Conservation (phyloP, 2,329 filamentous ascomycete species). For the Talaromyces islandicus region DNA sequence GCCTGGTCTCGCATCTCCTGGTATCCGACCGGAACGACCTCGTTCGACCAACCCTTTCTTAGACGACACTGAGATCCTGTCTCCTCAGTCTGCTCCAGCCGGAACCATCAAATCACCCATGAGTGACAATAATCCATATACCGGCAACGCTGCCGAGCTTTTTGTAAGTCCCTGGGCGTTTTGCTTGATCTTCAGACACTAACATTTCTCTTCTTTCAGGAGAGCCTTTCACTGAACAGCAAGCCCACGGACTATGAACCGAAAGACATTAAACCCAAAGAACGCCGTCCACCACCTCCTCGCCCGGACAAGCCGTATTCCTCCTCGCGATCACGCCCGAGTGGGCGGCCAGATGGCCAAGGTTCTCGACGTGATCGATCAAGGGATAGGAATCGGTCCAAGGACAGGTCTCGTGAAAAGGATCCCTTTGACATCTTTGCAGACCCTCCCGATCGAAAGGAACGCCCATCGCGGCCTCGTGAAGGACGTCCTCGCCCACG, state of each 20-base stretch:
- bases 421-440: conserved; percentile 45
- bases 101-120: conserved; percentile 24
- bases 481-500: conserved; percentile 43
- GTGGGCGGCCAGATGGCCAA: conserved; percentile 20
- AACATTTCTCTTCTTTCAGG: conserved; percentile 26
- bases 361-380: conserved; percentile 10
- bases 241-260: conserved; percentile 33
- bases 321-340: conserved; percentile 18
- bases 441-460: conserved; percentile 29
- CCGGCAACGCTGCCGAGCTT: conserved; percentile 49
- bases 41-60: conserved; percentile 60
- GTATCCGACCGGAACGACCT: conserved; percentile 38
- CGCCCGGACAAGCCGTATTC: conserved; percentile 27
- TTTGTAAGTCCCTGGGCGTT: conserved; percentile 48
- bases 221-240: conserved; percentile 33
- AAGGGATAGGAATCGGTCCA: conserved; percentile 1
- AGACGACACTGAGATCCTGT: conserved; percentile 38
- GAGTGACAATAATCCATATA: conserved; percentile 28
- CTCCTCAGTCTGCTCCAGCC: conserved; percentile 29
- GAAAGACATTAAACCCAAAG: conserved; percentile 28
- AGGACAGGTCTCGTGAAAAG: conserved; percentile 14
- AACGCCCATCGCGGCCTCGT: conserved; percentile 25
- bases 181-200: conserved; percentile 3
- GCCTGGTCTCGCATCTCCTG: conserved; percentile 16
- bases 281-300: conserved; percentile 28